phyloP scores from a whole-genome alignment of 2,329 filamentous ascomycete species.

The Fusarium haematococcum region DNA sequence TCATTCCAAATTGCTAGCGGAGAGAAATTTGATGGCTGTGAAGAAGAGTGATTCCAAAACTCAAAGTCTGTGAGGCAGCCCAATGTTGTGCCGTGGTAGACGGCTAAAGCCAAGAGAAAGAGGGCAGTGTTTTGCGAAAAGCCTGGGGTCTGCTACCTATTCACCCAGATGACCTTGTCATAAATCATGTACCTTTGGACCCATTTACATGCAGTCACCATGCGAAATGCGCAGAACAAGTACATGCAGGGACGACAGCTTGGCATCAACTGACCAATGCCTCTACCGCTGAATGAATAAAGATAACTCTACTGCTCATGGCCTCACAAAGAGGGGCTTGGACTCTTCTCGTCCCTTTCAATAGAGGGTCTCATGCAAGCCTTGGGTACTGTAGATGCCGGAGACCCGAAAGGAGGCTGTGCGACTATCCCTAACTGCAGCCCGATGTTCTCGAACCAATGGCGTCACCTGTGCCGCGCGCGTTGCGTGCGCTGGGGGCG shows the following conservation, averaged over 20 bases:
- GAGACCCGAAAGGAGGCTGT: conserved; percentile 28
- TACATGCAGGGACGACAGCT: conserved; percentile 1
- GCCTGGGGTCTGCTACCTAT: not conserved
- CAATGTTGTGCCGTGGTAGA: not conserved
- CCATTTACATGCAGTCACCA: not conserved
- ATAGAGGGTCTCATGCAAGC: not conserved
- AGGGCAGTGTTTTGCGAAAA: not conserved
- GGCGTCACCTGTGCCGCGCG: conserved; percentile 26
- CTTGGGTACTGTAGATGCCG: not conserved
- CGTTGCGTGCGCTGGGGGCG: conserved; percentile 28
- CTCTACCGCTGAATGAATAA: not conserved
- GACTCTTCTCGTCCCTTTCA: not conserved
- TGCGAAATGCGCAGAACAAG: not conserved
- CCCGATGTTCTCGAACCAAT: conserved; percentile 26
- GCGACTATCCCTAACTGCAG: conserved; percentile 5
- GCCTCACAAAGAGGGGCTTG: not conserved
- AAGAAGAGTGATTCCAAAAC: not conserved
- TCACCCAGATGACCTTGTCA: not conserved
- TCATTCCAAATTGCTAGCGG: not conserved
- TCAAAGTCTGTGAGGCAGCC: conserved; percentile 17
- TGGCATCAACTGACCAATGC: not conserved
- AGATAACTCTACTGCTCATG: not conserved
- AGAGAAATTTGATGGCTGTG: not conserved
- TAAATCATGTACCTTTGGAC: not conserved
- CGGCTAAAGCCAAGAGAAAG: not conserved